Conservation (phyloP, 805 yeast genomes). For the Torulaspora gathmanii region DNA sequence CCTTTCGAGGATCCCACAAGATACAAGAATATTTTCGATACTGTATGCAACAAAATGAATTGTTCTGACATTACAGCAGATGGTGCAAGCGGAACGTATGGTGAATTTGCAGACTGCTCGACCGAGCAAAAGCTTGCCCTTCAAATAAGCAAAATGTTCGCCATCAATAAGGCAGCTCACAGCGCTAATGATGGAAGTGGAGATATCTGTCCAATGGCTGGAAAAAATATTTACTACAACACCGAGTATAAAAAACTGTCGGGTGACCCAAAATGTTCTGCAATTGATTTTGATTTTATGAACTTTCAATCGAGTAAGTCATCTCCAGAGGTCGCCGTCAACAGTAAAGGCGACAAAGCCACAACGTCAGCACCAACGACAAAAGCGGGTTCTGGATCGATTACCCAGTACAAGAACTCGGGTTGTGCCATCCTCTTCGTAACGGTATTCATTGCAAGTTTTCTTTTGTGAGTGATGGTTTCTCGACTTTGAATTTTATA, state of each 20-base stretch:
- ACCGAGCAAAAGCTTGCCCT: constrained; percentile 58
- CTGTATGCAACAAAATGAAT: constrained; percentile 51
- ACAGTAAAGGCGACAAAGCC: constrained; percentile 11
- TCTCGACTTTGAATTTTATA: not conserved
- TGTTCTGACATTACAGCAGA: constrained; percentile 58
- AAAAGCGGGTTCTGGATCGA: constrained; percentile 7
- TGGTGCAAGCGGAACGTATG: constrained; percentile 58
- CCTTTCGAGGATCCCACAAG: constrained; percentile 44
- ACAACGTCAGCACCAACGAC: constrained; percentile 6
- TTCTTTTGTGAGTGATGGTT: constrained; percentile 1
- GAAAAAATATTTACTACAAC: constrained; percentile 25
- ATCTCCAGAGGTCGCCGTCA: not conserved
- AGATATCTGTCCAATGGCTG: constrained; percentile 28
- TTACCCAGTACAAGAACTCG: constrained; percentile 7
- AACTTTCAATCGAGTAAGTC: not conserved
- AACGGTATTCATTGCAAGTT: constrained; percentile 31
- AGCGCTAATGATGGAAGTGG: constrained; percentile 12
- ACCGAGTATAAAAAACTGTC: constrained; percentile 1
- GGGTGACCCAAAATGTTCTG: not conserved
- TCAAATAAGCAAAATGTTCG: constrained; percentile 56
- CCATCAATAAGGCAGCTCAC: constrained; percentile 39
- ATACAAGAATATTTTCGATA: constrained; percentile 53
- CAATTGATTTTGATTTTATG: not conserved
- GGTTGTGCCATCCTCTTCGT: constrained; percentile 12
- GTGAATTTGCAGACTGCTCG: constrained; percentile 64